Evolutionary conservation across 75 land plant species (phyloP).

Genomic region (Larix kaempferi): DNA sequence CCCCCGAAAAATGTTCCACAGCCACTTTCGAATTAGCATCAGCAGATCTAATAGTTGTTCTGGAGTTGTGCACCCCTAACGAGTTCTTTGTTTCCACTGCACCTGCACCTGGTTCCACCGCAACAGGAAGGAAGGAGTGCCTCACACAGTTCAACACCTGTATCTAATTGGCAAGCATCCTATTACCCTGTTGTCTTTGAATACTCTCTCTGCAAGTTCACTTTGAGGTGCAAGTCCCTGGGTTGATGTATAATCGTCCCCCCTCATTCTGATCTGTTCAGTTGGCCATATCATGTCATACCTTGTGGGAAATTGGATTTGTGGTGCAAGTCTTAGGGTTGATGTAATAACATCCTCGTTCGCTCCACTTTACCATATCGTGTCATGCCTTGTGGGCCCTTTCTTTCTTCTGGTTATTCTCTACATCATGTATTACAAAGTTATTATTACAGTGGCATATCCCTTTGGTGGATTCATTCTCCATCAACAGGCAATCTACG

Average conservation of each 20-base stretch:
- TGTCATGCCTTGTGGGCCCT: too few species aligned
- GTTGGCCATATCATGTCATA: too few species aligned
- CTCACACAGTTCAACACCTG: conserved; percentile 20
- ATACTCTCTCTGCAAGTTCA: neutral
- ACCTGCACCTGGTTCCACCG: conserved; percentile 20
- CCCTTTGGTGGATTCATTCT: too few species aligned
- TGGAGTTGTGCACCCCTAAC: conserved; percentile 61
- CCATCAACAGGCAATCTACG: too few species aligned
- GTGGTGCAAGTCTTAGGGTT: too few species aligned
- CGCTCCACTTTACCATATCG: too few species aligned
- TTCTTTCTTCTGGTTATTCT: neutral
- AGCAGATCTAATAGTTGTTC: conserved; percentile 20
- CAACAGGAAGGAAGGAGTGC: conserved; percentile 29
- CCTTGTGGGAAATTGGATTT: too few species aligned
- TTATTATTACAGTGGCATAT: too few species aligned
- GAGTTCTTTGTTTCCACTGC: conserved; percentile 49
- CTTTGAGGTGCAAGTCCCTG: too few species aligned
- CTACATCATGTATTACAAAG: neutral
- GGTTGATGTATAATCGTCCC: too few species aligned
- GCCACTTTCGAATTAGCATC: neutral
- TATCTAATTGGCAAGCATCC: conserved; percentile 17
- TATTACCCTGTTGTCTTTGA: neutral
- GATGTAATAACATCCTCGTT: too few species aligned
- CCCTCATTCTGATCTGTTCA: too few species aligned
- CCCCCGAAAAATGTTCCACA: neutral